Evolutionary conservation across 2,329 filamentous ascomycete species (phyloP), one percentile per base, ranked within the genome.

Genomic region (Penicillium brasilianum): DNA sequence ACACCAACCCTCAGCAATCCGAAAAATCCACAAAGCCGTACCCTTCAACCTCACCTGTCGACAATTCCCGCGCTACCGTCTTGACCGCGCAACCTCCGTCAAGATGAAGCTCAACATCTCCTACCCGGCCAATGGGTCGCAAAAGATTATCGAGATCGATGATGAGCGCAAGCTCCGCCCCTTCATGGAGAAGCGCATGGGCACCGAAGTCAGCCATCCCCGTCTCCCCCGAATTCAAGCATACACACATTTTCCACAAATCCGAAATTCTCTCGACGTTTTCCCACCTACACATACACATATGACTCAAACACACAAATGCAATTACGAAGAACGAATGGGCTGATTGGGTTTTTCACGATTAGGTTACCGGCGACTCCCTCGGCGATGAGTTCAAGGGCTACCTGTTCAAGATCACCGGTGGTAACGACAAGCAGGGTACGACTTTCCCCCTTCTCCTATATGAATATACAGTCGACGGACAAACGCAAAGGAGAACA

Each of bases 341-440:
- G 67, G 67, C 73, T 77, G 73, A 76, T 74, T 71, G 65, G 69
- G 63, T 61, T 66, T 63, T 37, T 66, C 63, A 64, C 52, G 53
- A 71, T 66, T 75, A 97, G 86, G 91, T 99, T 76, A 84, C 91
- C 75, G 95, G 90, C 78, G 96, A 99, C 86, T 90, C 89, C 80
- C 88, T 99, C 78, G 95, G 95, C 79, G 93, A 98, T 80, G 95
- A 99, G 86, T 99, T 96, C 91, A 97, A 97, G 88, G 95, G 95
- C 83, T 99, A 99, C 88, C 90, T 99, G 86, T 93, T 99, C 90
- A 90, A 89, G 82, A 98, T 99, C 87, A 99, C 95, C 77, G 96
- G 95, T 80, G 95, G 96, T 81, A 99, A 99, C 91, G 95, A 99
- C 91, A 99, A 99, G 92, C 96, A 99, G 88, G 95, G 77, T 79